Conservation (phyloP, 1,284 basidiomycete species). For the Ustilago xerochloae region DNA sequence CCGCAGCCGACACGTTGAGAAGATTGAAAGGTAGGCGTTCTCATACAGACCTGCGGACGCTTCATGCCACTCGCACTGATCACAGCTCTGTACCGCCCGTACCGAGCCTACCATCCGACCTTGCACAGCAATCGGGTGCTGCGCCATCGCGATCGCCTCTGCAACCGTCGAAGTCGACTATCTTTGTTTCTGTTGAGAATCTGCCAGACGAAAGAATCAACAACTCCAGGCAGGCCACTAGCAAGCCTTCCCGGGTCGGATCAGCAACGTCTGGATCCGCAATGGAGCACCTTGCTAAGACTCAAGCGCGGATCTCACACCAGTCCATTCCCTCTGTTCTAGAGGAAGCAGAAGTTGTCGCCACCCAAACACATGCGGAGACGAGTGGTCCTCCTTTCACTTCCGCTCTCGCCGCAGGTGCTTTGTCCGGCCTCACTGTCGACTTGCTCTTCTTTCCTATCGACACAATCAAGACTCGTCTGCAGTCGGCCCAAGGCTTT, state of each 20-base stretch:
- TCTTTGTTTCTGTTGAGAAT: constrained; percentile 23
- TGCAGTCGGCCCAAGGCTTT: constrained; percentile 91
- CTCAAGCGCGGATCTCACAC: constrained; percentile 22
- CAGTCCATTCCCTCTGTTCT: constrained; percentile 34
- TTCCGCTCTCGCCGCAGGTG: constrained; percentile 54
- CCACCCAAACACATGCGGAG: not conserved
- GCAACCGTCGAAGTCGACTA: constrained; percentile 12
- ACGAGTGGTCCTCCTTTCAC: constrained; percentile 26
- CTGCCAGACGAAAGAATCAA: constrained; percentile 7
- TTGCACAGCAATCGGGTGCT: not conserved
- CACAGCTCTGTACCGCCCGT: constrained; percentile 2
- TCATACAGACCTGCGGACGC: constrained; percentile 10
- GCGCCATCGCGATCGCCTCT: constrained; percentile 2
- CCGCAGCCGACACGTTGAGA: constrained; percentile 24
- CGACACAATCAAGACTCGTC: constrained; percentile 93
- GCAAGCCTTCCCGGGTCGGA: not conserved
- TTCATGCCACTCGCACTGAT: constrained; percentile 10
- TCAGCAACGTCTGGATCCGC: constrained; percentile 2
- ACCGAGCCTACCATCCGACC: not conserved
- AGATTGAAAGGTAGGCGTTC: constrained; percentile 27
- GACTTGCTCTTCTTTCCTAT: constrained; percentile 96
- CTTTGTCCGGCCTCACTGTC: constrained; percentile 62
- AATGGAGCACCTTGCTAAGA: constrained; percentile 7
- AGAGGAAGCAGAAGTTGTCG: constrained; percentile 12
- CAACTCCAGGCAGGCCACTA: not conserved